Percentiles rank a stretch among this genome's conserved stretches.
Conservation (phyloP, 2,329 filamentous ascomycete species). For the Ampelomyces quisqualis region DNA sequence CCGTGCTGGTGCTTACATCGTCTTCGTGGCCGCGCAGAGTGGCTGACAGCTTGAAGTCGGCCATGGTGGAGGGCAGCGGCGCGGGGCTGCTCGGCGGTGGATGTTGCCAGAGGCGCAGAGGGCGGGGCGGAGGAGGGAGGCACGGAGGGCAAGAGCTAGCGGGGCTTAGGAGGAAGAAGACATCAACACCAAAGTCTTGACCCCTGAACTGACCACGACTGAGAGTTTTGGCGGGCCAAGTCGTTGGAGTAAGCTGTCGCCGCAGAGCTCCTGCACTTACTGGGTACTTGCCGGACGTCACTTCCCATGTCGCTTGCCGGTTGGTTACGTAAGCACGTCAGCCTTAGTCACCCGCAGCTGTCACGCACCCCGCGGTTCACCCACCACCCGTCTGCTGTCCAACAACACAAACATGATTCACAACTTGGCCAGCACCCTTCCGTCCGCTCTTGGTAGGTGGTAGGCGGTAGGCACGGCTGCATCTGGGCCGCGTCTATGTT, state of each 20-base stretch:
- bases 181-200: slow-evolving; percentile 5
- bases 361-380: background rate
- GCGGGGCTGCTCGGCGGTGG: slow-evolving; percentile 26
- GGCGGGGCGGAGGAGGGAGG: slow-evolving; percentile 8
- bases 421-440: too few relatives aligned
- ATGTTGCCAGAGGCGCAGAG: slow-evolving; percentile 5
- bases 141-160: slow-evolving; percentile 11
- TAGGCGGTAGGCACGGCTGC: too few relatives aligned
- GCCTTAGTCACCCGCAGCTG: background rate
- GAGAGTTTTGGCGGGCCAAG: too few relatives aligned
- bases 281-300: background rate
- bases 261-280: slow-evolving; percentile 5
- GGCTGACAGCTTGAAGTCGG: slow-evolving; percentile 90
- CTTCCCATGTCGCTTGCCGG: background rate
- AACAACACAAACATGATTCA: background rate
- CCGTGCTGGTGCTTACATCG: slow-evolving; percentile 62
- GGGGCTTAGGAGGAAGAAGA: slow-evolving; percentile 6
- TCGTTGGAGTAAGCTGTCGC: too few relatives aligned
- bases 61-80: slow-evolving; percentile 54
- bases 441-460: too few relatives aligned
- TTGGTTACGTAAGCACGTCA: slow-evolving; percentile 1
- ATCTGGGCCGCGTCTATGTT: slow-evolving; percentile 3
- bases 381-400: background rate
- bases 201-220: background rate
- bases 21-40: slow-evolving; percentile 86